Evolutionary conservation across 352 stramenopile species (phyloP).

Genomic region (Globisporangium solare): DNA sequence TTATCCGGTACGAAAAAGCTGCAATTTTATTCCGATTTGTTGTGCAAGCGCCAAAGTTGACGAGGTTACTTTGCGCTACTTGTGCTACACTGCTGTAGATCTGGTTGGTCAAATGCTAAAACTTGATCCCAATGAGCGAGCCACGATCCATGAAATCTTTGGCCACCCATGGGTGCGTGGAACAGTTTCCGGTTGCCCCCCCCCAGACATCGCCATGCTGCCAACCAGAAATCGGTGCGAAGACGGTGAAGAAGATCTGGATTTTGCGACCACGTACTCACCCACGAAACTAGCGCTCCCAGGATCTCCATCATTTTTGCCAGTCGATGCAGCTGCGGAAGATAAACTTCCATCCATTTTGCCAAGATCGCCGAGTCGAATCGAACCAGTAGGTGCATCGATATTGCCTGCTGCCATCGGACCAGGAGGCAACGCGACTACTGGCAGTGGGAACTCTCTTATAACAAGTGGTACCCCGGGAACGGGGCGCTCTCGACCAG

Average conservation of each 20-base stretch:
- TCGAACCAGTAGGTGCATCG: slow-evolving; percentile 18
- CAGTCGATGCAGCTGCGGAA: slow-evolving; percentile 21
- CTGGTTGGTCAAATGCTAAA: slow-evolving; percentile 77
- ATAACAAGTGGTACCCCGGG: slow-evolving; percentile 25
- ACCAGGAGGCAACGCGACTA: slow-evolving; percentile 5
- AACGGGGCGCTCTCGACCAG: slow-evolving; percentile 24
- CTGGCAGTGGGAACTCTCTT: slow-evolving; percentile 5
- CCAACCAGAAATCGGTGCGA: slow-evolving; percentile 18
- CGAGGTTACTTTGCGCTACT: background rate
- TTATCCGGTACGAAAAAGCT: slow-evolving; percentile 25
- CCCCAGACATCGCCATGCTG: slow-evolving; percentile 17
- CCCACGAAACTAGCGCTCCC: slow-evolving; percentile 23
- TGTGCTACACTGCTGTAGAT: slow-evolving; percentile 31
- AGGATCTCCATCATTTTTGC: slow-evolving; percentile 16
- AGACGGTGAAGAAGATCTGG: slow-evolving; percentile 40
- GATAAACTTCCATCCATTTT: slow-evolving; percentile 63
- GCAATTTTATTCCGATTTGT: background rate
- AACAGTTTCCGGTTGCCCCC: slow-evolving; percentile 27
- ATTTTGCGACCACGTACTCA: slow-evolving; percentile 49
- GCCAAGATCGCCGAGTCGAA: slow-evolving; percentile 34
- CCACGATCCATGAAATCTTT: slow-evolving; percentile 85
- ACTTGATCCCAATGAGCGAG: slow-evolving; percentile 70
- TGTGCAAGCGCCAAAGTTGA: background rate
- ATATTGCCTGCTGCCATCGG: slow-evolving; percentile 3
- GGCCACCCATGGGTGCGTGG: slow-evolving; percentile 77